Percentiles rank a stretch among this genome's conserved stretches.
Evolutionary conservation across 139 green algal species (phyloP).

Genomic region (Ettlia oleoabundans): DNA sequence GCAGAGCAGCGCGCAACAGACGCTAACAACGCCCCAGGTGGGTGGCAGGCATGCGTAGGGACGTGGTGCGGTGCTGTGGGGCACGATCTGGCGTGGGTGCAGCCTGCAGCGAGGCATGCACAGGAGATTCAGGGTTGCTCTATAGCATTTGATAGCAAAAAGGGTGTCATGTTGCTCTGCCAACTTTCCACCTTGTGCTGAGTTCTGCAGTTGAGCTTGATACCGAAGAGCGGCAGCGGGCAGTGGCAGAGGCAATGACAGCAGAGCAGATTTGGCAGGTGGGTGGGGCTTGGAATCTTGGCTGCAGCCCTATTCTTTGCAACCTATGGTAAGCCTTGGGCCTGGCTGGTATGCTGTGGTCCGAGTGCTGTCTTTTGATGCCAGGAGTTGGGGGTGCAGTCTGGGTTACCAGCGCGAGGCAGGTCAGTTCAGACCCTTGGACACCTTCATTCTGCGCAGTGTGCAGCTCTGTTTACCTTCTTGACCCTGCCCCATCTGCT

Average conservation of each 20-base stretch:
- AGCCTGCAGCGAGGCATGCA: not conserved
- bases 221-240: constrained; percentile 48
- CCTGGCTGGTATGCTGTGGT: too few species aligned
- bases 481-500: too few species aligned
- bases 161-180: too few species aligned
- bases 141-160: too few species aligned
- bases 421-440: too few species aligned
- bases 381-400: too few species aligned
- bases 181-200: not conserved
- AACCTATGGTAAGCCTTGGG: not conserved
- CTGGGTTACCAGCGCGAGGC: too few species aligned
- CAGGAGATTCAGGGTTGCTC: not conserved
- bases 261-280: constrained; percentile 77
- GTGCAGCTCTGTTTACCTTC: too few species aligned
- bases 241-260: constrained; percentile 57
- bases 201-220: constrained; percentile 56
- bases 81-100: not conserved
- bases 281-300: not conserved
- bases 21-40: constrained; percentile 57
- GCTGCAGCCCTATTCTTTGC: not conserved
- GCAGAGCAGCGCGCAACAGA: constrained; percentile 68
- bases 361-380: too few species aligned
- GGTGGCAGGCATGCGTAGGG: not conserved
- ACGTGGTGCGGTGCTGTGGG: not conserved
- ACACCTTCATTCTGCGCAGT: too few species aligned